Conservation (phyloP, 345 rosid species). For the Corchorus olitorius region DNA sequence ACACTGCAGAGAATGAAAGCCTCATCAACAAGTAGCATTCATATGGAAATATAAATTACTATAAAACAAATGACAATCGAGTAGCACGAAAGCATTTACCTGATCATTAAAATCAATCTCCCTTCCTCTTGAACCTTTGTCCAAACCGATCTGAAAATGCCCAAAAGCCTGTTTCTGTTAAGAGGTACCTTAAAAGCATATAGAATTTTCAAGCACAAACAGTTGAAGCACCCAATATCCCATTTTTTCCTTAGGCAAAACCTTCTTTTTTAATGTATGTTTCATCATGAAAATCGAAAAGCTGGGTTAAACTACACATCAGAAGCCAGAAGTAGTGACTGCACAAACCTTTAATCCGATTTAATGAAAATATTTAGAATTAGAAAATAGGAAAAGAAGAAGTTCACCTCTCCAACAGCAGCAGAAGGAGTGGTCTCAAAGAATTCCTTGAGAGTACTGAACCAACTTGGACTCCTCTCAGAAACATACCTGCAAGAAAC, state of each 20-base stretch:
- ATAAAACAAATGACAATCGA: background rate
- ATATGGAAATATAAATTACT: background rate
- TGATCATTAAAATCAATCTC: slow-evolving; percentile 75
- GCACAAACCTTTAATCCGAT: background rate
- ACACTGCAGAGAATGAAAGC: background rate
- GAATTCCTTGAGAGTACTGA: slow-evolving; percentile 59
- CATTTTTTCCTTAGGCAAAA: background rate
- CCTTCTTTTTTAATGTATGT: background rate
- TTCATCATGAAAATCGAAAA: background rate
- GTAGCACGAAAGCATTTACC: slow-evolving; percentile 36
- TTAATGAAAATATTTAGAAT: background rate
- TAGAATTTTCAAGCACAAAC: background rate
- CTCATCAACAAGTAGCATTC: background rate
- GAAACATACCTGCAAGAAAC: slow-evolving; percentile 50
- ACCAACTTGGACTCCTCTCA: slow-evolving; percentile 81
- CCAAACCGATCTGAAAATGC: slow-evolving; percentile 71
- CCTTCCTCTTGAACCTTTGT: slow-evolving; percentile 83
- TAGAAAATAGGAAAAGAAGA: slow-evolving; percentile 1
- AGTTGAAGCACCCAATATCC: background rate
- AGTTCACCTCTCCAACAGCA: slow-evolving; percentile 85
- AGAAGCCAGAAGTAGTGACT: background rate
- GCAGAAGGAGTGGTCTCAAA: slow-evolving; percentile 76
- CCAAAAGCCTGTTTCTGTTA: background rate
- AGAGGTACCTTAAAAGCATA: background rate
- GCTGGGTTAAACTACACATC: background rate